These are phyloP conservation scores for Ascochyta pisi DNA, from an alignment of 2,329 filamentous ascomycete genomes.

Conservation along the genomic window DNA sequence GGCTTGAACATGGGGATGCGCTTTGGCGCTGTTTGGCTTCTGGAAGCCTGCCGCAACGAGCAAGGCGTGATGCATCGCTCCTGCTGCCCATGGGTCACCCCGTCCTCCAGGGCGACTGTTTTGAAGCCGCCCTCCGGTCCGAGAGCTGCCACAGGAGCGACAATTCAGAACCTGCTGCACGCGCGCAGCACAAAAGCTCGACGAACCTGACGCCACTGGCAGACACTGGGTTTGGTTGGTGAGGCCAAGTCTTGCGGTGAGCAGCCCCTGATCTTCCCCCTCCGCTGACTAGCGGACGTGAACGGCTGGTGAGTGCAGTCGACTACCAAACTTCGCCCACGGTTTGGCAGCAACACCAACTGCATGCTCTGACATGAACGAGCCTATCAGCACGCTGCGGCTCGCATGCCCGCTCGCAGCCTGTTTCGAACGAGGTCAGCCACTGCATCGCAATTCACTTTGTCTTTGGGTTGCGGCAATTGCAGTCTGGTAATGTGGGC, in stretches of 20 bases:
- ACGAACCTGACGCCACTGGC: conserved; percentile 23
- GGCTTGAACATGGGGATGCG: conserved; percentile 18
- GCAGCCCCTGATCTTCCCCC: conserved; percentile 32
- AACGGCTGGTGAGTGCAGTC: conserved; percentile 32
- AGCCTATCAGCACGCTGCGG: not conserved
- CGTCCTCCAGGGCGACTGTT: conserved; percentile 30
- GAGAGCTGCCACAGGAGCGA: conserved; percentile 26
- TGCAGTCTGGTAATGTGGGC: conserved; percentile 4
- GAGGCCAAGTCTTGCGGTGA: conserved; percentile 23
- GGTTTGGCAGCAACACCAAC: conserved; percentile 3
- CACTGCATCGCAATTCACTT: not conserved
- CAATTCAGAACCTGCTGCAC: conserved; percentile 16
- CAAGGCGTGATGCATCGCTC: conserved; percentile 27
- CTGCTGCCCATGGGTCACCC: conserved; percentile 23
- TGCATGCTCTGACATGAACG: not conserved
- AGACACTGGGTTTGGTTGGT: conserved; percentile 10
- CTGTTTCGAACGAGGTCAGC: not conserved
- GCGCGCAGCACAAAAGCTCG: conserved; percentile 20
- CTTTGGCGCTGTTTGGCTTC: conserved; percentile 27
- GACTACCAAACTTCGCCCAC: conserved; percentile 16
- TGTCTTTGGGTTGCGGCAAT: not conserved
- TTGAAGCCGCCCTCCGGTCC: conserved; percentile 28
- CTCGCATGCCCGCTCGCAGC: not conserved
- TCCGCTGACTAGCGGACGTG: conserved; percentile 21
- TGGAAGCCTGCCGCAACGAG: conserved; percentile 41